Base-by-base conservation (phyloP, 2,329 filamentous ascomycete genomes). In the Colletotrichum brevisporum region DNA sequence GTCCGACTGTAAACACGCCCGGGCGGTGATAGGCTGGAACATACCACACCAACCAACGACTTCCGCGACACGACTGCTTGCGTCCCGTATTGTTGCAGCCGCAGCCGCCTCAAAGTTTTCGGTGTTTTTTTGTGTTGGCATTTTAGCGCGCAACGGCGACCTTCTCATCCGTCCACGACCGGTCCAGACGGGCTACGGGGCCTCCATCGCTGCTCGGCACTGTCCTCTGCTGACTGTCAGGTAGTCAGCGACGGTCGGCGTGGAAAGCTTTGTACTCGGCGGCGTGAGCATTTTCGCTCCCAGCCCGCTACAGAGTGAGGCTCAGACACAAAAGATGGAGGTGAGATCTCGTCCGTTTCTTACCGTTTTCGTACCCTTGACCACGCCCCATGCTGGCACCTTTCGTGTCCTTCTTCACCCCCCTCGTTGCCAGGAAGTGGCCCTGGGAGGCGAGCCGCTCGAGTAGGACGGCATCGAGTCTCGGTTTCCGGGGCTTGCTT, bases 261-360 rank as follows among this genome's bases (percentile, higher is more conserved):
- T 8, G 50, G 57, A 45, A 31, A 16, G 53, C 51, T 67, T 43
- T 26, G 31, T 56, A 31, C 31, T 48, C 43, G 36, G 53, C 53
- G 45, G 39, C 53, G 27, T 16, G 43, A 48, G 24, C 10, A 24
- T 41, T 21, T 18, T 27, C 56, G 18, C 6, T 27, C 21, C 41
- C 39, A 43, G 45, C 52, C 27, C 54, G 52, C 18, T 18, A 26
- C 54, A 5, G n/a, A 54, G 18, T 45, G 16, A 36, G 47, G 31
- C 18, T 50, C 15, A 24, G 24, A 21, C 18, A 31, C 10, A 6
- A 39, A 67, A 67, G 26, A 67, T 68, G 65, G 65, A 68, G 60
- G 65, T 68, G 26, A 64, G 65, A 53, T 41, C 39, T 64, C n/a
- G 21, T n/a, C 4, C 31, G 36, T 36, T 57, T 68, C 53, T 36